phyloP scores from a whole-genome alignment of 1,139 yeast genomes.

The Barnettozyma hawaiiensis region DNA sequence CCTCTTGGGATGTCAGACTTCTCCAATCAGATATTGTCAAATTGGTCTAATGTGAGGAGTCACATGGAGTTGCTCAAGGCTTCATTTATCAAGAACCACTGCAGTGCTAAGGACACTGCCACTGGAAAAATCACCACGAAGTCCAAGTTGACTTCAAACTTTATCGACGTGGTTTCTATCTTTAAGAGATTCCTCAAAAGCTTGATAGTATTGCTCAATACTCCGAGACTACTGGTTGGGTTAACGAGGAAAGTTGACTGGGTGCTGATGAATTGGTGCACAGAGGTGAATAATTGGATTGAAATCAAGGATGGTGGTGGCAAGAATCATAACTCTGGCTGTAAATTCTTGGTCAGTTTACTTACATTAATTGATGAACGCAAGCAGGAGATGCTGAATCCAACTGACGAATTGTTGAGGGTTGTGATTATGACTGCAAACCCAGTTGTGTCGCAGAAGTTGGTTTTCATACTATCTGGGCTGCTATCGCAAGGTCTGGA shows the following conservation, averaged over 20 bases:
- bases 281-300: constrained; percentile 54
- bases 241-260: constrained; percentile 23
- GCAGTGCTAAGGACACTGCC: background rate
- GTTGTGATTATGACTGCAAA: constrained; percentile 56
- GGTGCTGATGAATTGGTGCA: constrained; percentile 44
- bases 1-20: constrained; percentile 14
- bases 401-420: constrained; percentile 35
- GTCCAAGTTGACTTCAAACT: constrained; percentile 11
- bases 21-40: constrained; percentile 16
- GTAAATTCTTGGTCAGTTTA: constrained; percentile 22
- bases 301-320: constrained; percentile 60
- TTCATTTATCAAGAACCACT: constrained; percentile 20
- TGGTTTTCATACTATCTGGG: constrained; percentile 50
- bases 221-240: constrained; percentile 33
- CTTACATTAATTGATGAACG: constrained; percentile 15
- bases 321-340: constrained; percentile 14
- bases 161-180: constrained; percentile 23
- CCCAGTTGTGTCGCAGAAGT: constrained; percentile 55
- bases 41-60: constrained; percentile 17
- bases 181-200: constrained; percentile 29
- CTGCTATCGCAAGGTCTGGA: constrained; percentile 31
- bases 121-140: background rate
- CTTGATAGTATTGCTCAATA: constrained; percentile 26
- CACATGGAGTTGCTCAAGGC: constrained; percentile 14
- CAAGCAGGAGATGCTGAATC: constrained; percentile 28